phyloP scores from a whole-genome alignment of 2,329 filamentous ascomycete genomes.

The Colletotrichum salicis region DNA sequence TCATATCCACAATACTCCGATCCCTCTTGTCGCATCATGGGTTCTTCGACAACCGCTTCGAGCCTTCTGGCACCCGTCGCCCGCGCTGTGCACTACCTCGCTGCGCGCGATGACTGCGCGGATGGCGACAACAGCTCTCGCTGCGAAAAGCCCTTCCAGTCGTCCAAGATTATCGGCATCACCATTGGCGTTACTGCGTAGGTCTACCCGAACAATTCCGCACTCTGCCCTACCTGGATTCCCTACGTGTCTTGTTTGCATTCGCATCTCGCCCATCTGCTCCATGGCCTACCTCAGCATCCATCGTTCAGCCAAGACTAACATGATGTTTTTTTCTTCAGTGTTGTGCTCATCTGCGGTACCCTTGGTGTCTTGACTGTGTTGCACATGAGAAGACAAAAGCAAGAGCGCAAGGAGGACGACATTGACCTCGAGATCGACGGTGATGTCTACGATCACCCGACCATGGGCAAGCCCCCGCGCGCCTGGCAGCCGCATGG shows the following conservation, averaged over 20 bases:
- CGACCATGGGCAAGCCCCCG: conserved; percentile 32
- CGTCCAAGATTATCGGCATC: conserved; percentile 27
- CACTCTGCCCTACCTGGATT: background rate
- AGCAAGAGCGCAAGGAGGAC: conserved; percentile 25
- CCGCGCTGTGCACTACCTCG: conserved; percentile 4
- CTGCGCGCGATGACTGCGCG: conserved; percentile 22
- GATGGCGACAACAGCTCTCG: conserved; percentile 12
- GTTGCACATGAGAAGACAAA: conserved; percentile 25
- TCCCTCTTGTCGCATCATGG: background rate
- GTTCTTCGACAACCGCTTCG: background rate
- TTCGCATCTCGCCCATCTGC: too few species aligned
- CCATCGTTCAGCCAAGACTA: background rate
- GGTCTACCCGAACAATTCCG: background rate
- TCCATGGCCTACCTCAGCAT: background rate
- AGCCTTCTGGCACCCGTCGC: conserved; percentile 24
- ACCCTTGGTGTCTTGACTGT: background rate
- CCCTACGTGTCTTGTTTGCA: too few species aligned
- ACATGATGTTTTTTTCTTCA: background rate
- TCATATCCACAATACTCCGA: background rate
- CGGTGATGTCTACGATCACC: conserved; percentile 30
- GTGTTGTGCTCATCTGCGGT: conserved; percentile 26
- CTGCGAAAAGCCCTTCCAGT: conserved; percentile 28
- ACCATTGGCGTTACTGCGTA: conserved; percentile 29
- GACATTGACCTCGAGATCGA: conserved; percentile 26
- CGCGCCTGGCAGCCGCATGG: conserved; percentile 29